Percentiles rank a stretch among this genome's conserved stretches.
Evolutionary conservation across 75 land plant genomes (phyloP).

Genomic region (Larix kaempferi): DNA sequence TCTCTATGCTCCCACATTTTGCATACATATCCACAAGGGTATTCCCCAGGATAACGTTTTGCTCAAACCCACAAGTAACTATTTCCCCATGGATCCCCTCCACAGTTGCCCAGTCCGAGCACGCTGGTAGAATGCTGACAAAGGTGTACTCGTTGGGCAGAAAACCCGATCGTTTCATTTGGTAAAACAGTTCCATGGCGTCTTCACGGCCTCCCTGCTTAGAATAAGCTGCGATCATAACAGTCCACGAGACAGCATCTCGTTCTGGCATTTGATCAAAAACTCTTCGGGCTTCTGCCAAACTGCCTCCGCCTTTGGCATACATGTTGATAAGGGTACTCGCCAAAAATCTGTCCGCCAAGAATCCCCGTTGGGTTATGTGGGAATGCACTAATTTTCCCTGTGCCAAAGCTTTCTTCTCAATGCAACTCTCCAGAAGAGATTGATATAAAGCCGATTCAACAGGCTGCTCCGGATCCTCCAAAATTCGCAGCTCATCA

Average conservation of each 20-base stretch:
- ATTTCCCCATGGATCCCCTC: constrained; percentile 22
- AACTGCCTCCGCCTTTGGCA: constrained; percentile 17
- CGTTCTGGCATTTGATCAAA: constrained; percentile 4
- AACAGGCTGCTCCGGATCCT: no score
- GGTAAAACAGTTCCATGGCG: constrained; percentile 14
- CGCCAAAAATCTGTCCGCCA: constrained; percentile 21
- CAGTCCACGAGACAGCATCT: constrained; percentile 32
- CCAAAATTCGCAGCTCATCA: no score
- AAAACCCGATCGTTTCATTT: constrained; percentile 18
- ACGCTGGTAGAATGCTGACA: constrained; percentile 14
- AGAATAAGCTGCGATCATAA: constrained; percentile 25
- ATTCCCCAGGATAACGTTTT: constrained; percentile 16
- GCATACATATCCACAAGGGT: constrained; percentile 31
- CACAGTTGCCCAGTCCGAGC: neutral
- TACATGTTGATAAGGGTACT: constrained; percentile 54
- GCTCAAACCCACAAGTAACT: constrained; percentile 17
- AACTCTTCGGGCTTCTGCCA: constrained; percentile 11
- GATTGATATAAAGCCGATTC: constrained; percentile 10
- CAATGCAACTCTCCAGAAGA: constrained; percentile 44
- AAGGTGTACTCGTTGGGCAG: constrained; percentile 28
- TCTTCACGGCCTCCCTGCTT: neutral
- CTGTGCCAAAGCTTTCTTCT: constrained; percentile 8
- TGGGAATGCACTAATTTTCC: constrained; percentile 39
- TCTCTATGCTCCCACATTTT: constrained; percentile 12
- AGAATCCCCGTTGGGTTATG: constrained; percentile 36